Percentiles rank a stretch among this genome's conserved stretches.
These are phyloP conservation scores for Orbilia javanica DNA, from an alignment of 2,329 filamentous ascomycete genomes.

Conservation along the genomic window DNA sequence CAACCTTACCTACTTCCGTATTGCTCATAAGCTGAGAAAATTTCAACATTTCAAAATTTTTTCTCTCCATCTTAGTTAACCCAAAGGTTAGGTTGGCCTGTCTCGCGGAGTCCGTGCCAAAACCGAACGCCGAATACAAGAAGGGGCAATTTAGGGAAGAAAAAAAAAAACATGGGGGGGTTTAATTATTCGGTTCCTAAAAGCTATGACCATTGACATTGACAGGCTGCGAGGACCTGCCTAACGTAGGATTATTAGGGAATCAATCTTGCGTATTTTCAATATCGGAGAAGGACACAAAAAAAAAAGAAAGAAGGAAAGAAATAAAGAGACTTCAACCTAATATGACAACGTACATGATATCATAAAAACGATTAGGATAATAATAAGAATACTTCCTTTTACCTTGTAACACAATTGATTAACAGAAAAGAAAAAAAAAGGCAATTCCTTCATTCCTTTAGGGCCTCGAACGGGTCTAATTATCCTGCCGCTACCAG, in stretches of 20 bases:
- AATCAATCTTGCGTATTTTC: slow-evolving; percentile 5
- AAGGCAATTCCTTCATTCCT: slow-evolving; percentile 19
- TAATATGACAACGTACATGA: not conserved
- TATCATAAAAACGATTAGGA: not conserved
- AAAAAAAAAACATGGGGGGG: not conserved
- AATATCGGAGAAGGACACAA: too few species aligned
- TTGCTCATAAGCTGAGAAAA: slow-evolving; percentile 26
- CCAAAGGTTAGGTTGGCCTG: not conserved
- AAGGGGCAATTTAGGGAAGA: not conserved
- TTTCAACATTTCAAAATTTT: slow-evolving; percentile 18
- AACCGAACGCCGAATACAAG: slow-evolving; percentile 33
- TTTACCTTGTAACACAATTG: slow-evolving; percentile 35
- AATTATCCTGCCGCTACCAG: slow-evolving; percentile 34
- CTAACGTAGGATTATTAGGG: slow-evolving; percentile 38
- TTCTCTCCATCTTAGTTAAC: not conserved
- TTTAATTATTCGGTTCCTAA: not conserved
- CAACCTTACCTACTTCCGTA: not conserved
- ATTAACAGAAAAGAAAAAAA: too few species aligned
- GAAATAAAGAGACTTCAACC: not conserved
- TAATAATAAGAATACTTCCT: not conserved
- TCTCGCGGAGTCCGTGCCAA: slow-evolving; percentile 49
- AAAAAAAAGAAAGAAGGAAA: not conserved
- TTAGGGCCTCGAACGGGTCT: slow-evolving; percentile 12
- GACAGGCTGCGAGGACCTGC: slow-evolving; percentile 34
- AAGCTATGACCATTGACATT: slow-evolving; percentile 42